A percentile compares a stretch with the other conserved stretches of the same genome.
Conservation (phyloP, 495 filamentous ascomycete species). For the Hypoxylon trugodes region DNA sequence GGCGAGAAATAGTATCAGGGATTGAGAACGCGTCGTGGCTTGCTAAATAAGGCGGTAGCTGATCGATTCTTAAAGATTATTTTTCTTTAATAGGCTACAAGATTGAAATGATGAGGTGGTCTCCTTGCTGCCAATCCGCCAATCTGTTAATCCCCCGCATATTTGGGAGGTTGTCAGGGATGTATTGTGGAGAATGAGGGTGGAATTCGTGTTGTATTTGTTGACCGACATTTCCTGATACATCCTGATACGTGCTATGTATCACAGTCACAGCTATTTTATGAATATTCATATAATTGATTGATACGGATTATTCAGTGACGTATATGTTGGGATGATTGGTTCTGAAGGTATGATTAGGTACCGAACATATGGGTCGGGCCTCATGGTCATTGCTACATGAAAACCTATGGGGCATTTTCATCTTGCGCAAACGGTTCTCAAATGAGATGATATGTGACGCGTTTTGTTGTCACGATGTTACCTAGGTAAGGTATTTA, state of each 20-base stretch:
- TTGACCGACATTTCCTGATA: slow-evolving; percentile 23
- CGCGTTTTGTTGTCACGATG: no score
- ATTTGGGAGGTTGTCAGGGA: slow-evolving; percentile 2
- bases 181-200: slow-evolving; percentile 13
- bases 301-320: not conserved
- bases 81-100: not conserved
- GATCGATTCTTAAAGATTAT: not conserved
- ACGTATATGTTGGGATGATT: no score
- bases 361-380: no score
- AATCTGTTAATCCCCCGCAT: slow-evolving; percentile 25
- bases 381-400: no score
- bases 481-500: no score
- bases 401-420: no score
- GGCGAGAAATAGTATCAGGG: not conserved
- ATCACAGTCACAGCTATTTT: no score
- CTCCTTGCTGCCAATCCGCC: not conserved
- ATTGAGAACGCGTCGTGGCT: not conserved
- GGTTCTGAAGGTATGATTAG: no score
- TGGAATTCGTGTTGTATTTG: no score
- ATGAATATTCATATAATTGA: not conserved
- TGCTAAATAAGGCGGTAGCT: not conserved
- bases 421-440: no score
- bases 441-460: no score
- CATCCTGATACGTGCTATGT: not conserved
- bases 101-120: slow-evolving; percentile 5